Evolutionary conservation across 768 basidiomycete species (phyloP), one percentile per base, ranked within the genome.

Genomic region (Neoboletus brunneissimus): DNA sequence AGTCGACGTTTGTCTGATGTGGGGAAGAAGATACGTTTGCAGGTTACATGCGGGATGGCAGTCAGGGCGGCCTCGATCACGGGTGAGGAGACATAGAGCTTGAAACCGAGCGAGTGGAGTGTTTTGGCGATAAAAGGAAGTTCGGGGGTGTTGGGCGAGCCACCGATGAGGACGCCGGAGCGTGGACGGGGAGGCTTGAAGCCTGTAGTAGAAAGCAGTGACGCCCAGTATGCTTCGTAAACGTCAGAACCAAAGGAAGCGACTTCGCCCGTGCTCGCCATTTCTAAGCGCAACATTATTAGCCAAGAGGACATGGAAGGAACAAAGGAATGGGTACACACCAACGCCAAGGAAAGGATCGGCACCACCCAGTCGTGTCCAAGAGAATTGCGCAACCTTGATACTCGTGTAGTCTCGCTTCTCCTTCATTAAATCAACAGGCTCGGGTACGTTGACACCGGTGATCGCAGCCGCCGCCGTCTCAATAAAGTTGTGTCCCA

Each of bases 251-350:
- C 97, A 71, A 98, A 99, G 62, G 91, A 87, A 13, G 97, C 97
- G 29, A 99, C 94, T 73, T 99, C 96, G 35, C 96, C 96, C 8
- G 96, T 98, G 67, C 91, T 94, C 3, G 95, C 94, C 96, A 98
- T 98, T 79, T 97, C 94, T 91, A 31, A 40, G 15, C 5, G 20
- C 0, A 11, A 52, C 18, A 8, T 9, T 3, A 8, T 44, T 13
- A 34, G 68, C 42, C 18, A n/a, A 43, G 8, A 32, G 22, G 51
- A 53, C 3, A 59, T 35, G 34, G 13, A 12, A 15, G n/a, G 22
- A 9, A 16, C 3, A 23, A 43, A 15, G 7, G 8, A 35, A 37
- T 29, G 35, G 15, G 7, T n/a, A 81, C 89, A 71, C 60, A 92
- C 91, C 91, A 51, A 96, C 93, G 57, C 94, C 94, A 59, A 98